Evolutionary conservation across 371 early-diverging fungal genomes (phyloP).

Genomic region (Haplosporangium sp.): DNA sequence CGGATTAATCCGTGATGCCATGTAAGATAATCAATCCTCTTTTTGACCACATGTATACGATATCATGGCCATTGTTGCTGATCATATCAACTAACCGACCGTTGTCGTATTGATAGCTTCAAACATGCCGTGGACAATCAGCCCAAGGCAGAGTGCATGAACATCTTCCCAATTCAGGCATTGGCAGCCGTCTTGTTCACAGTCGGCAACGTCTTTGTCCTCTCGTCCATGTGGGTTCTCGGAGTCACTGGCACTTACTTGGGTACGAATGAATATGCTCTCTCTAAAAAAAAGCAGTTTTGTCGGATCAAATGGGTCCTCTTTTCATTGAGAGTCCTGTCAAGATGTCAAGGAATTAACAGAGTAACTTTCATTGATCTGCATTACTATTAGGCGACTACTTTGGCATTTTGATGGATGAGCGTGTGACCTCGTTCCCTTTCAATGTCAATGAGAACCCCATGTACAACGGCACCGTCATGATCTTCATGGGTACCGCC

Average conservation of each 20-base stretch:
- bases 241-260: slow-evolving; percentile 94
- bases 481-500: slow-evolving; percentile 87
- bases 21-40: slow-evolving; percentile 65
- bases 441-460: slow-evolving; percentile 93
- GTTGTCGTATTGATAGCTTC: slow-evolving; percentile 56
- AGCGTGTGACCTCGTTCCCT: slow-evolving; percentile 89
- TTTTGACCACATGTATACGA: neutral
- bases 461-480: slow-evolving; percentile 94
- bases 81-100: slow-evolving; percentile 13
- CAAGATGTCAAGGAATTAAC: neutral
- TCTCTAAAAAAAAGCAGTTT: neutral
- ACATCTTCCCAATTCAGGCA: slow-evolving; percentile 57
- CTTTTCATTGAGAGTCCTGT: neutral
- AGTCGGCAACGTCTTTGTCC: slow-evolving; percentile 81
- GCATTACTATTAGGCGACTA: slow-evolving; percentile 81
- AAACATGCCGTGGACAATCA: slow-evolving; percentile 76
- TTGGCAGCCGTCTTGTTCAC: slow-evolving; percentile 66
- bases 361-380: neutral
- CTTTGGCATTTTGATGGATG: slow-evolving; percentile 93
- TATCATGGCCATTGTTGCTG: neutral
- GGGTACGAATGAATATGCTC: slow-evolving; percentile 57
- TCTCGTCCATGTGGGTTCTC: slow-evolving; percentile 87
- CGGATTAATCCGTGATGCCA: slow-evolving; percentile 84
- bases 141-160: slow-evolving; percentile 67
- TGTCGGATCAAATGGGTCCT: too few species aligned